Percentiles rank a stretch among this genome's conserved stretches.
These are phyloP conservation scores for Eucalyptus tenuipes DNA, from an alignment of 345 rosid species.

Conservation along the genomic window DNA sequence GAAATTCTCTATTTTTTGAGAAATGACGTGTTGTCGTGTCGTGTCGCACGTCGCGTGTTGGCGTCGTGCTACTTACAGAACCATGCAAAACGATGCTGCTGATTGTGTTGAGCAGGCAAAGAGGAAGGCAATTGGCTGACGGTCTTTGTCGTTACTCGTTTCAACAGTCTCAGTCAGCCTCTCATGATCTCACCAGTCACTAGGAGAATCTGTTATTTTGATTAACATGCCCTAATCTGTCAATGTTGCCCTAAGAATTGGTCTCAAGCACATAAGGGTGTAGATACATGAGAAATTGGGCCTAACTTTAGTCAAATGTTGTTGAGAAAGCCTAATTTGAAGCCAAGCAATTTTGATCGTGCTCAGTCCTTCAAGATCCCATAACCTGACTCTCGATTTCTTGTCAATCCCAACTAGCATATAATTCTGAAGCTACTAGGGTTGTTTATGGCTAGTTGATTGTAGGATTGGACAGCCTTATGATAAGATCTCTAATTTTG, in stretches of 20 bases:
- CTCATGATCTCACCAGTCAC: background rate
- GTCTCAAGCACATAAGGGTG: background rate
- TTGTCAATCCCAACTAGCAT: background rate
- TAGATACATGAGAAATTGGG: background rate
- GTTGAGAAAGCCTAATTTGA: background rate
- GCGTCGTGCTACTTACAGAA: too few relatives aligned
- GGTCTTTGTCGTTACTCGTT: background rate
- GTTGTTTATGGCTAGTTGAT: background rate
- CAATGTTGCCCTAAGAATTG: background rate
- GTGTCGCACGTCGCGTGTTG: accelerated
- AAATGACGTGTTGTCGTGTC: too few relatives aligned
- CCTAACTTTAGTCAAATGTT: background rate
- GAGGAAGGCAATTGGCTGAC: background rate
- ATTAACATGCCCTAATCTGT: background rate
- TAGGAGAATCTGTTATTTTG: background rate
- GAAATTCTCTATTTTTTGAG: too few relatives aligned
- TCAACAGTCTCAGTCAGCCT: background rate
- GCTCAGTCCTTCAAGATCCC: background rate
- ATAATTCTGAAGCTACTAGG: background rate
- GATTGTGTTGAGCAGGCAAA: background rate
- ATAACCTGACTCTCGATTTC: background rate
- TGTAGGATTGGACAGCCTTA: background rate
- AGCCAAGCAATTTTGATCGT: background rate
- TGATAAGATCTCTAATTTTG: background rate
- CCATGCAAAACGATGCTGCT: background rate